Conservation (phyloP, 2,329 filamentous ascomycete genomes). For the Hypocreales sp. region DNA sequence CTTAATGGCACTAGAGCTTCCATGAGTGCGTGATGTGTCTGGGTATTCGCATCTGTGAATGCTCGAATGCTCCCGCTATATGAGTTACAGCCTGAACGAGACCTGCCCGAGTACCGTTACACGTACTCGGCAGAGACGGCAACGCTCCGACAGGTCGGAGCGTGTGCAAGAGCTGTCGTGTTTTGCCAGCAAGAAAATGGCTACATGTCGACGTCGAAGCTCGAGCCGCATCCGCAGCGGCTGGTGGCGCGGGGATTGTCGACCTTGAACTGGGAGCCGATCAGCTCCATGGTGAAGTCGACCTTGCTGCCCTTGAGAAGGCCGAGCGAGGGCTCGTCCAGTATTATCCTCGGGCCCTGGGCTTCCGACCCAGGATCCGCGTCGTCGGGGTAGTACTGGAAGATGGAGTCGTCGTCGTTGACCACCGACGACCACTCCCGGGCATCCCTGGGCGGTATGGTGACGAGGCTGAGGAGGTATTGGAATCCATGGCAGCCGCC, state of each 20-base stretch:
- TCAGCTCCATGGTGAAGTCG: slow-evolving; percentile 92
- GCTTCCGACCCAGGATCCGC: slow-evolving; percentile 14
- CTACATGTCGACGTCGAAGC: slow-evolving; percentile 77
- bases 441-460: slow-evolving; percentile 28
- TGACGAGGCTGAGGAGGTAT: slow-evolving; percentile 80
- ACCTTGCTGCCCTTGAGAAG: slow-evolving; percentile 86
- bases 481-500: slow-evolving; percentile 98
- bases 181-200: too few relatives aligned
- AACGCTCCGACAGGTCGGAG: too few relatives aligned
- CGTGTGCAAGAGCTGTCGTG: too few relatives aligned
- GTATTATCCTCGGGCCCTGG: slow-evolving; percentile 58
- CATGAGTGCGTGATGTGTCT: slow-evolving; percentile 7
- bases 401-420: slow-evolving; percentile 73
- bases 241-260: slow-evolving; percentile 86
- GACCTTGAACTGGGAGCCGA: slow-evolving; percentile 82
- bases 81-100: too few relatives aligned
- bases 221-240: slow-evolving; percentile 93
- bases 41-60: too few relatives aligned
- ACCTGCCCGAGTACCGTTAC: too few relatives aligned
- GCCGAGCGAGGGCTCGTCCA: slow-evolving; percentile 78
- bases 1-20: slow-evolving; percentile 24
- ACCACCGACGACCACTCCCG: slow-evolving; percentile 19
- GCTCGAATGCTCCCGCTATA: too few relatives aligned
- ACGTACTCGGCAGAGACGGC: too few relatives aligned
- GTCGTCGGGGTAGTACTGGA: slow-evolving; percentile 48